Evolutionary conservation across 306 rosid genomes (phyloP).

Genomic region (Vachellia pachyceras): DNA sequence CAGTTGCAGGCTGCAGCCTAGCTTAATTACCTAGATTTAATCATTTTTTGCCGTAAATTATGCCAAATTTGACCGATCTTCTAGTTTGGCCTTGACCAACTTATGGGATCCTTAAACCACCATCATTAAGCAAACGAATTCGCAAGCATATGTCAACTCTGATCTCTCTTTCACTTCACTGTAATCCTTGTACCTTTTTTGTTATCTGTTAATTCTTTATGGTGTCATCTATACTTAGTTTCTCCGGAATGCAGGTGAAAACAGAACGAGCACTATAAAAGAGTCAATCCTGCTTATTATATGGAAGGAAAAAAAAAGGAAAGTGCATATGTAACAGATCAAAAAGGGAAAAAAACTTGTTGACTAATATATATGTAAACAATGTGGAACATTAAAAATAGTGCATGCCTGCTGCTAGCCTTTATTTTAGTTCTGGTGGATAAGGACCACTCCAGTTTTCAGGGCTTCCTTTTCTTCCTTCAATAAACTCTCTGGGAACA

Average conservation of each 20-base stretch:
- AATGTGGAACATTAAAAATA: not conserved
- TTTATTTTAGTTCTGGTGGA: constrained; percentile 3
- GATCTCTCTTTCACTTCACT: not conserved
- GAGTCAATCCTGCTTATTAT: not conserved
- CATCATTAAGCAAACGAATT: constrained; percentile 20
- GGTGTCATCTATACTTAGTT: not conserved
- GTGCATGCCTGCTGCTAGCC: constrained; percentile 12
- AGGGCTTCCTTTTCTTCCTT: not conserved
- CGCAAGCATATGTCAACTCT: not conserved
- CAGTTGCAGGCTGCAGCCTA: not conserved
- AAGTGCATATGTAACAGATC: not conserved
- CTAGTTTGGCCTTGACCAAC: not conserved
- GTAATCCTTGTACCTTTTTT: not conserved
- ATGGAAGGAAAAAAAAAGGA: not conserved
- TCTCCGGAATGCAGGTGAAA: not conserved
- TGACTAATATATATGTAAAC: not conserved
- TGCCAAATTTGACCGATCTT: constrained; percentile 4
- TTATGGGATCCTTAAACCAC: constrained; percentile 1
- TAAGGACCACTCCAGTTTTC: constrained; percentile 2
- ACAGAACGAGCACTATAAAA: not conserved
- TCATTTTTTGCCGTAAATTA: not conserved
- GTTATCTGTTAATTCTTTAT: not conserved
- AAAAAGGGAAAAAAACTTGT: not conserved
- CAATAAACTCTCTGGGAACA: constrained; percentile 6
- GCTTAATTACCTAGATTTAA: not conserved